These are phyloP conservation scores for Lablab purpureus DNA, from an alignment of 306 rosid genomes.

Conservation along the genomic window DNA sequence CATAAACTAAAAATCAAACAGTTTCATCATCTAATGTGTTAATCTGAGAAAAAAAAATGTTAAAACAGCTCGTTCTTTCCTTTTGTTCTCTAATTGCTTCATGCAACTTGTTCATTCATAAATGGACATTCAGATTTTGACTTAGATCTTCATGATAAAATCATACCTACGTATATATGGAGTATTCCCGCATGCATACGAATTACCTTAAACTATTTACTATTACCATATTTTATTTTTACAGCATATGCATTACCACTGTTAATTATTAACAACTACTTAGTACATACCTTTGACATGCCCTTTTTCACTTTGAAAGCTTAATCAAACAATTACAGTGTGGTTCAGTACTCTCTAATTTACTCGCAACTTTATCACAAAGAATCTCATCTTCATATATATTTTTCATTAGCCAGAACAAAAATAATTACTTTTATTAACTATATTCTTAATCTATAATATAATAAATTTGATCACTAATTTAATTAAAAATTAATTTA, in stretches of 20 bases:
- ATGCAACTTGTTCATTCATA: background rate
- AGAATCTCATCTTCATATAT: background rate
- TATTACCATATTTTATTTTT: background rate
- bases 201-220: background rate
- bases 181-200: background rate
- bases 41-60: no score
- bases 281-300: no score
- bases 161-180: background rate
- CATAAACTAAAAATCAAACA: background rate
- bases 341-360: background rate
- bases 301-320: constrained; percentile 6
- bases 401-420: no score
- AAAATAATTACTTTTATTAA: no score
- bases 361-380: background rate
- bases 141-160: background rate
- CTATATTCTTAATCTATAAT: no score
- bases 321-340: background rate
- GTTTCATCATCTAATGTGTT: constrained; percentile 1
- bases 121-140: background rate
- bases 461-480: no score
- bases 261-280: background rate
- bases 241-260: no score
- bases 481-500: no score
- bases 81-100: background rate
- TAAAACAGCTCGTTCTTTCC: background rate